Evolutionary conservation across 2,329 filamentous ascomycete species (phyloP).

Genomic region (Epichloe baconii): DNA sequence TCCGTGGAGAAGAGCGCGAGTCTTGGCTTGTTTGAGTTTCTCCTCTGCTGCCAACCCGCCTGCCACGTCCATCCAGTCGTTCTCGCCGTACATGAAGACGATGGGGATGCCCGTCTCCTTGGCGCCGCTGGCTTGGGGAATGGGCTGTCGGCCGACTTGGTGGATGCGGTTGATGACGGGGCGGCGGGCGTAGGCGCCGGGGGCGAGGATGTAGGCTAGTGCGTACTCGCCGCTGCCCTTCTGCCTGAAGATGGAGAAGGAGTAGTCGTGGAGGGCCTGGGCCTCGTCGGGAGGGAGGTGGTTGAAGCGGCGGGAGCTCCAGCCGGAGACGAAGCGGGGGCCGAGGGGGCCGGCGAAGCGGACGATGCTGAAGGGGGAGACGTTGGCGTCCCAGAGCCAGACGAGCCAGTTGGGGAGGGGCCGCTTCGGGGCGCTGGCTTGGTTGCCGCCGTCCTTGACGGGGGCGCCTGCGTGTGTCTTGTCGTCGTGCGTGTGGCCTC

Average conservation of each 20-base stretch:
- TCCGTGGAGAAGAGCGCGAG: constrained; percentile 44
- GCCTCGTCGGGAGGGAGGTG: constrained; percentile 72
- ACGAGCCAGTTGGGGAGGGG: constrained; percentile 75
- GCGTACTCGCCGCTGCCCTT: constrained; percentile 89
- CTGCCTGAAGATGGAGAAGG: constrained; percentile 87
- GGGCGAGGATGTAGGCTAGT: constrained; percentile 81
- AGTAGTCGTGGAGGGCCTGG: constrained; percentile 79
- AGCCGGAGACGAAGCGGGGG: constrained; percentile 82
- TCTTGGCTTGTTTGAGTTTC: constrained; percentile 58
- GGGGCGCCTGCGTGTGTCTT: background rate
- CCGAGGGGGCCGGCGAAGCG: constrained; percentile 81
- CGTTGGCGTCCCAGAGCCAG: constrained; percentile 93
- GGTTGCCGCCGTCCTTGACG: constrained; percentile 12
- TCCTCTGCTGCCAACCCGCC: constrained; percentile 72
- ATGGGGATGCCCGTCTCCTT: constrained; percentile 61
- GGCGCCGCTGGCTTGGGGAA: constrained; percentile 19
- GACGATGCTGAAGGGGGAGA: constrained; percentile 86
- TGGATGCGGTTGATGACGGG: constrained; percentile 82
- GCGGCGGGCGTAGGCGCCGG: constrained; percentile 79
- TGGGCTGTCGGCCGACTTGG: constrained; percentile 63
- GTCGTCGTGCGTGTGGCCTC: background rate
- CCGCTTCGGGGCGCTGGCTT: constrained; percentile 27
- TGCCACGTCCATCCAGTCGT: constrained; percentile 96
- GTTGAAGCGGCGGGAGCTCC: constrained; percentile 86
- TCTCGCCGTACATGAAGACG: constrained; percentile 90